Conservation (phyloP, 257 asterid species). For the Echites panduratus region DNA sequence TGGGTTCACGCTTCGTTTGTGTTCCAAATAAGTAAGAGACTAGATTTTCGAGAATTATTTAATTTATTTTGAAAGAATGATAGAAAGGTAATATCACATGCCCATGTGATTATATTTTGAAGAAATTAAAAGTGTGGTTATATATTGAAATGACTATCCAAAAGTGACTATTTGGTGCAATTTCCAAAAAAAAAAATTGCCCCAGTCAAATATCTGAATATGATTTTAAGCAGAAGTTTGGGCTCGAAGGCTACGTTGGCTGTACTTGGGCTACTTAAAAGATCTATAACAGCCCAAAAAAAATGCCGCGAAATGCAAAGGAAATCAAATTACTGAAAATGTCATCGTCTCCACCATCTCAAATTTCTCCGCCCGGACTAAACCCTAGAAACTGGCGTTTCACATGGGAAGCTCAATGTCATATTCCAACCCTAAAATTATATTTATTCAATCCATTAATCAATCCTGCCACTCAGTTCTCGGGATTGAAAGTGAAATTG, state of each 20-base stretch:
- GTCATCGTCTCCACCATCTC: slow-evolving; percentile 35
- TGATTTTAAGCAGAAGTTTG: no score
- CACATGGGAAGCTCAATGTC: slow-evolving; percentile 34
- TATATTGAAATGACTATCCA: no score
- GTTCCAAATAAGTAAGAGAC: no score
- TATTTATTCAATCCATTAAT: slow-evolving; percentile 18
- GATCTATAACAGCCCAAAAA: neutral
- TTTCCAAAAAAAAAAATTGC: no score
- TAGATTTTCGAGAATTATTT: no score
- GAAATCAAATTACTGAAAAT: slow-evolving; percentile 21
- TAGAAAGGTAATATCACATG: no score
- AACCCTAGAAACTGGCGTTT: slow-evolving; percentile 36
- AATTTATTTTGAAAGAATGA: no score
- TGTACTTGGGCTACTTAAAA: neutral
- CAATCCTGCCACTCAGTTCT: slow-evolving; percentile 39
- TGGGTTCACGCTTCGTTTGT: no score
- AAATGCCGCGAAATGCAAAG: slow-evolving; percentile 10
- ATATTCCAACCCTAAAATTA: slow-evolving; percentile 21
- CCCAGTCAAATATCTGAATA: no score
- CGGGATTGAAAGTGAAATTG: slow-evolving; percentile 37
- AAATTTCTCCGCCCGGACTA: neutral
- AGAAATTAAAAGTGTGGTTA: no score
- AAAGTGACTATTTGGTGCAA: no score
- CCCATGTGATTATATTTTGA: no score
- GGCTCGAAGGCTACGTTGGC: neutral